These are phyloP conservation scores for Angophora floribunda DNA, from an alignment of 345 rosid genomes.

Conservation along the genomic window DNA sequence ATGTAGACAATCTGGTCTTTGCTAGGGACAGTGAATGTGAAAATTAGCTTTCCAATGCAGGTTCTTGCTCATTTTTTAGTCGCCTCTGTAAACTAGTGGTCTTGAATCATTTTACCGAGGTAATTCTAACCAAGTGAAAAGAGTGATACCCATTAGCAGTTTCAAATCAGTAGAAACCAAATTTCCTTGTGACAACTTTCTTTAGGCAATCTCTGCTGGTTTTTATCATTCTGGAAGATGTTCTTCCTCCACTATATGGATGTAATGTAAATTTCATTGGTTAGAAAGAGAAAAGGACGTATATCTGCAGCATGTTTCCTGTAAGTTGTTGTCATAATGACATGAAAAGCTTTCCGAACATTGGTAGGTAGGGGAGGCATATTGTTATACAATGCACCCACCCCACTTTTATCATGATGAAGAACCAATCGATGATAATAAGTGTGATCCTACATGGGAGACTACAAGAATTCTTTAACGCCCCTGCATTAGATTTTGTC, in stretches of 20 bases:
- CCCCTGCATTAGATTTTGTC: background rate
- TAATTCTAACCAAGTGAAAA: background rate
- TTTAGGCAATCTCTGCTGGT: background rate
- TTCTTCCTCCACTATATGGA: background rate
- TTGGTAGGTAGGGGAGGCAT: background rate
- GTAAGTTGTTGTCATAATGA: background rate
- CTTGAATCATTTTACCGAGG: background rate
- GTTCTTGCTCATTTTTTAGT: background rate
- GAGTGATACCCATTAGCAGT: background rate
- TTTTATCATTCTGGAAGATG: background rate
- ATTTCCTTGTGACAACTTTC: background rate
- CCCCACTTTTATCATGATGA: background rate
- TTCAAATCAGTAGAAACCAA: background rate
- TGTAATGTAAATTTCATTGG: background rate
- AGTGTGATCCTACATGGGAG: background rate
- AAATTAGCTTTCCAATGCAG: background rate
- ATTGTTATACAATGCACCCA: background rate
- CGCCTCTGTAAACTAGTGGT: background rate
- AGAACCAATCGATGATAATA: background rate
- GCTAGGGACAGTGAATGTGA: background rate
- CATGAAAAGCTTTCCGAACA: background rate
- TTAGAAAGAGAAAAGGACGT: background rate
- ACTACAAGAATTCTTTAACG: background rate
- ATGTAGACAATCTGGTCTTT: background rate
- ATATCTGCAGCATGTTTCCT: background rate